Evolutionary conservation across 257 asterid genomes (phyloP).

Genomic region (Solanum dulcamara): DNA sequence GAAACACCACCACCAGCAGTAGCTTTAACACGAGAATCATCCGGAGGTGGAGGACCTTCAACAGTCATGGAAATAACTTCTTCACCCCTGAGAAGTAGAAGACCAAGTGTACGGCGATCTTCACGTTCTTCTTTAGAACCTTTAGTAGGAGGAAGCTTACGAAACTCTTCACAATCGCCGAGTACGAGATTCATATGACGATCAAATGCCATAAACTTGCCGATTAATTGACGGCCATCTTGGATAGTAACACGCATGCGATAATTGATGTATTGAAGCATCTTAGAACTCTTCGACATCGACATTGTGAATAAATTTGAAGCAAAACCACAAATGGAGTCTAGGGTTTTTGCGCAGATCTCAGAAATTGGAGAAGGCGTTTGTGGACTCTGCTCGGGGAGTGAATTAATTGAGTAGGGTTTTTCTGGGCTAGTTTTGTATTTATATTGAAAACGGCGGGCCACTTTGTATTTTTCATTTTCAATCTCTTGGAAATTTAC

Average conservation of each 20-base stretch:
- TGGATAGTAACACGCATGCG: constrained; percentile 91
- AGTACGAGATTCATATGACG: constrained; percentile 92
- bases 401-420: neutral
- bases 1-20: constrained; percentile 28
- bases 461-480: neutral
- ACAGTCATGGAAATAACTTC: constrained; percentile 87
- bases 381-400: neutral
- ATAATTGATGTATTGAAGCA: constrained; percentile 88
- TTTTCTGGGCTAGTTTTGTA: neutral
- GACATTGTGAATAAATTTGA: constrained; percentile 44
- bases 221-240: constrained; percentile 84
- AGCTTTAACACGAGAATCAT: constrained; percentile 67
- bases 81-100: constrained; percentile 79
- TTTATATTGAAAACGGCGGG: neutral
- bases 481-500: too few species aligned
- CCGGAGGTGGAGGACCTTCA: constrained; percentile 96
- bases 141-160: constrained; percentile 66
- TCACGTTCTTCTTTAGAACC: constrained; percentile 81
- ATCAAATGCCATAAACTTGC: constrained; percentile 93
- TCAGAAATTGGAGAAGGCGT: neutral
- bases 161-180: constrained; percentile 94
- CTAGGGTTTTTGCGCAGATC: neutral
- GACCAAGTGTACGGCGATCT: constrained; percentile 90
- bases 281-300: constrained; percentile 93
- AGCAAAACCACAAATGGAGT: neutral